Base-by-base conservation (phyloP, 1,139 yeast species). In the Hyphopichia burtonii region DNA sequence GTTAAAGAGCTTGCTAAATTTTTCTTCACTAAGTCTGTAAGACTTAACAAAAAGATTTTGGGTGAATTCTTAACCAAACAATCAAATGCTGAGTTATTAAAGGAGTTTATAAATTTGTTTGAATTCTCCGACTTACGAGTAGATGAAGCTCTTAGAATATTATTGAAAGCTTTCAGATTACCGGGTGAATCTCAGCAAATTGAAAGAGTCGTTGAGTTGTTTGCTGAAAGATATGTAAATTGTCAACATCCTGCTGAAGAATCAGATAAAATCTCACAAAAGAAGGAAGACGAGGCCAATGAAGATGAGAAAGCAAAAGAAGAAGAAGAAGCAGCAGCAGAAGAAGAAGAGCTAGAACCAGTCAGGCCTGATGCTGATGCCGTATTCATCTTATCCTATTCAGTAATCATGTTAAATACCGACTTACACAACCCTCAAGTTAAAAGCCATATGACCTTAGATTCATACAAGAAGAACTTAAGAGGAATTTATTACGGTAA, bases 131-230 rank as follows among this genome's bases (percentile, higher is more conserved):
- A 80, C 14, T 70, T 86, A 51, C 76, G 99, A 54, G 90, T 94
- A 2, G 99, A 94, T 62, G 98, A 93, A 61, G 97, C 97, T 0
- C 71, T 94, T 44, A 76, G 99, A 53, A 76, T 88, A 41, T 64
- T 94, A 47, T 71, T 94, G 51, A 86, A 88, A 41, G 78, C 87
- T 14, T 93, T 94, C 58, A 79, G 99, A 61, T 74, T 94, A 42
- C 99, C 99, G 0, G 99, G 99, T 40, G 99, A 94, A 64, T 84
- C 97, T 0, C 98, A 90, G 57, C 96, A 89, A 59, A 93, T 94
- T 59, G 98, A 91, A 61, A 78, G 96, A 56, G 80, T 93, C 16
- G 87, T 94, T 34, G 97, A 91, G 55, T 74, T 80, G 17, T 93
- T 94, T 65, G 91, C 96, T 4, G 83, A 81, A 37, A 80, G 86